A percentile compares a stretch with the other conserved stretches of the same genome.
Evolutionary conservation across 169 alveolate species (phyloP).

Genomic region (Eimeria falciformis): DNA sequence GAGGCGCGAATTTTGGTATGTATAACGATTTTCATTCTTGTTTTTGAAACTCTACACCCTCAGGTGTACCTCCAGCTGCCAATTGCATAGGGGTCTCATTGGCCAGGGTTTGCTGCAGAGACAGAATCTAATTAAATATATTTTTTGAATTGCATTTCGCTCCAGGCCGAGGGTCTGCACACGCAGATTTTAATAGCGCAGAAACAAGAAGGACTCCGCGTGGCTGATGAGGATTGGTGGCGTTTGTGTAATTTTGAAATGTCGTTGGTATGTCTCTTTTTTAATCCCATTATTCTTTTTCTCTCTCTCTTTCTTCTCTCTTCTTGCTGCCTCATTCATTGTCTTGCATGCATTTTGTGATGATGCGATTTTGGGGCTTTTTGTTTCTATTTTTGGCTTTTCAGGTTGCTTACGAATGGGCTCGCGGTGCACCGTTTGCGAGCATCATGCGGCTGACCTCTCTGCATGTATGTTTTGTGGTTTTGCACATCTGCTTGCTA

Average conservation of each 20-base stretch:
- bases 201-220: conserved; percentile 44
- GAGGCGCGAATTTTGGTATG: conserved; percentile 26
- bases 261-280: neutral
- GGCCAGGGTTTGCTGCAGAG: neutral
- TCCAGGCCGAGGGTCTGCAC: conserved; percentile 59
- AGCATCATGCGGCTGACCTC: conserved; percentile 65
- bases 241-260: conserved; percentile 56
- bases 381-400: neutral
- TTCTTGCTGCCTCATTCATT: neutral
- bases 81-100: too few species aligned
- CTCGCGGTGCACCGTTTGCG: conserved; percentile 70
- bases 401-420: conserved; percentile 79
- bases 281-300: neutral
- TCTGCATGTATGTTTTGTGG: conserved; percentile 53
- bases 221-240: conserved; percentile 71
- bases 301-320: neutral
- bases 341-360: neutral
- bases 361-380: too few species aligned
- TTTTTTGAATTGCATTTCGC: neutral
- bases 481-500: neutral
- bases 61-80: neutral
- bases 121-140: neutral
- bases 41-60: neutral
- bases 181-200: conserved; percentile 8
- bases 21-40: neutral